Base-by-base conservation (phyloP, 257 asterid genomes). In the Thymus quinquecostatus region DNA sequence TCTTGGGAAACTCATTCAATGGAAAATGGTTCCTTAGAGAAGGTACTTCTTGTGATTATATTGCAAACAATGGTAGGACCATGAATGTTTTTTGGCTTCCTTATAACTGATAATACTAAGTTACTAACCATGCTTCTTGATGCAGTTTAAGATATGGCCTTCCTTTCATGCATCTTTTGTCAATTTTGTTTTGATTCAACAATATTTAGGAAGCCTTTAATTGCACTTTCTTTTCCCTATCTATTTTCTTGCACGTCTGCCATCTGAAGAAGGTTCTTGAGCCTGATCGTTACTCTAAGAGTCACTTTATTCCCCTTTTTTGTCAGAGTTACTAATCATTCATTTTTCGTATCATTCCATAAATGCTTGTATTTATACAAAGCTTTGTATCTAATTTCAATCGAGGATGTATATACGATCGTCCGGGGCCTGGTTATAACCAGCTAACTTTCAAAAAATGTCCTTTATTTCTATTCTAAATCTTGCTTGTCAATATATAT, bases 1-100 rank as follows among this genome's bases (percentile, higher is more conserved):
- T 75, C 95, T 12, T 88, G 96, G 95, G 98, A 94, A 78, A 83
- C 73, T 64, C 78, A 79, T 82, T 77, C 83, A 51, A 62, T 69
- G 62, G 89, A 81, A 29, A 69, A 80, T 72, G 88, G 70, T 80
- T 78, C 72, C 47, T 60, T 80, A 10, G 82, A 83, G 75, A 87
- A 88, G 96, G 96, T 90, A 86, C 53, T 78, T 70, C 34, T 64
- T 68, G 33, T 78, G 45, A 59, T 70, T 12, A 8, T 13, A 29
- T 10, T 78, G 60, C 76, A 54, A 56, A 61, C 66, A 60, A 36
- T 73, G 41, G 47, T 61, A 30, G 34, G 56, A 27, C 60, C 56
- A 45, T 65, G 72, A 41, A 48, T 58, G n/a, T 9, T 29, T 21
- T 48, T 53, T 56, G 53, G 44, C 64, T 74, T 78, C 50, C 70